Percentiles rank a stretch among this genome's conserved stretches.
These are phyloP conservation scores for Dendrostoma leiphaemia DNA, from an alignment of 2,329 filamentous ascomycete genomes.

Conservation along the genomic window DNA sequence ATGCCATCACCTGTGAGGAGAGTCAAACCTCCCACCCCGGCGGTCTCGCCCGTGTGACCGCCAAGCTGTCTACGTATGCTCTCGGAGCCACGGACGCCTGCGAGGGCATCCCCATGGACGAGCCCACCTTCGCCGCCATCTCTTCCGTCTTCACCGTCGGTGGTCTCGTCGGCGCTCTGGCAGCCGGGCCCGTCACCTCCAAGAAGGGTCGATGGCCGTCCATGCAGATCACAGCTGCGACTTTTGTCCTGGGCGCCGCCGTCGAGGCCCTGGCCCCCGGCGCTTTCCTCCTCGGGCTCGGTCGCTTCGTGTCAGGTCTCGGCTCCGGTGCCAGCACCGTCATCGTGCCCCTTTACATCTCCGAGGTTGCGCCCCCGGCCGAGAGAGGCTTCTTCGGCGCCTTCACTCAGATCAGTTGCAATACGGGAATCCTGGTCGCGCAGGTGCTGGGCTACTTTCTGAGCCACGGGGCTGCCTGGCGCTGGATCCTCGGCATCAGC, in stretches of 20 bases:
- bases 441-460: constrained; percentile 86
- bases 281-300: constrained; percentile 67
- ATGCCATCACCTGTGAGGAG: constrained; percentile 83
- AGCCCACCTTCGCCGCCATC: constrained; percentile 78
- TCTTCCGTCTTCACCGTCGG: constrained; percentile 91
- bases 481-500: constrained; percentile 75
- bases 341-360: constrained; percentile 91
- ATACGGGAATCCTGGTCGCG: constrained; percentile 80
- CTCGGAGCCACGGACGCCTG: constrained; percentile 63
- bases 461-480: constrained; percentile 77
- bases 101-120: constrained; percentile 71
- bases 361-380: constrained; percentile 77
- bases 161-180: constrained; percentile 78
- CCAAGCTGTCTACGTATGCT: constrained; percentile 26
- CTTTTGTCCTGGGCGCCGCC: constrained; percentile 74
- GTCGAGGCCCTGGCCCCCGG: constrained; percentile 71
- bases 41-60: constrained; percentile 34
- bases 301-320: constrained; percentile 76
- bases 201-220: constrained; percentile 70
- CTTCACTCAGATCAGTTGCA: constrained; percentile 92
- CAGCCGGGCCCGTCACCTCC: constrained; percentile 76
- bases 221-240: constrained; percentile 73
- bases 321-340: constrained; percentile 89
- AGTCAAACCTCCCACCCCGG: constrained; percentile 35
- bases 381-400: constrained; percentile 76